Conservation (phyloP, 345 rosid genomes). For the Toxicodendron radicans region DNA sequence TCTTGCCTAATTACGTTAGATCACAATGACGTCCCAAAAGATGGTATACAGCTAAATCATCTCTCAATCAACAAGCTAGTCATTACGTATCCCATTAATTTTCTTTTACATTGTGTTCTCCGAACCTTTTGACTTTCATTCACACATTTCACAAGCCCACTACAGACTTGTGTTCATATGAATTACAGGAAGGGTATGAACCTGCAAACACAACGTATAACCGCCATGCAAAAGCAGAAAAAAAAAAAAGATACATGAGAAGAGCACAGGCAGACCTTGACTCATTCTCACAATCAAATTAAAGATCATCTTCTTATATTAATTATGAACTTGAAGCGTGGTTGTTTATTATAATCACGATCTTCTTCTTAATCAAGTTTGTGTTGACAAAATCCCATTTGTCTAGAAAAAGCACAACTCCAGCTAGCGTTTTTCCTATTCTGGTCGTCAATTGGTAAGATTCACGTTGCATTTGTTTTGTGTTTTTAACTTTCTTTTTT, state of each 20-base stretch:
- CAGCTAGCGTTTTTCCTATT: too few species aligned
- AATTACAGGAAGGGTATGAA: not conserved
- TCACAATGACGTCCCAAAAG: too few species aligned
- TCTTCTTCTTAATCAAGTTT: not conserved
- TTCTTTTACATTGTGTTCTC: not conserved
- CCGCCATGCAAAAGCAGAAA: not conserved
- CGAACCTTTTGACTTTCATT: not conserved
- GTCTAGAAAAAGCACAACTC: not conserved
- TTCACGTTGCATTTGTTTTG: slow-evolving; percentile 1
- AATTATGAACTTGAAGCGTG: not conserved
- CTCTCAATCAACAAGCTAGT: too few species aligned
- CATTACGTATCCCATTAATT: too few species aligned
- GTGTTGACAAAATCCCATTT: not conserved
- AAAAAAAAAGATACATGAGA: too few species aligned
- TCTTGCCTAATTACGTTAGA: too few species aligned
- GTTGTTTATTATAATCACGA: not conserved
- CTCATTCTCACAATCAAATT: too few species aligned
- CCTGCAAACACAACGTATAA: not conserved
- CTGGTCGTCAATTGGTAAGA: not conserved
- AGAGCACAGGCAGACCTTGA: too few species aligned
- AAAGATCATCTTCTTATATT: too few species aligned
- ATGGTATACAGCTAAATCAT: too few species aligned
- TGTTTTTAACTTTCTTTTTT: not conserved
- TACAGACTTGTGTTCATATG: too few species aligned
- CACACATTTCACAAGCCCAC: not conserved